Conservation (phyloP, 148 eudicot species). For the Rhododendron williamsianum region DNA sequence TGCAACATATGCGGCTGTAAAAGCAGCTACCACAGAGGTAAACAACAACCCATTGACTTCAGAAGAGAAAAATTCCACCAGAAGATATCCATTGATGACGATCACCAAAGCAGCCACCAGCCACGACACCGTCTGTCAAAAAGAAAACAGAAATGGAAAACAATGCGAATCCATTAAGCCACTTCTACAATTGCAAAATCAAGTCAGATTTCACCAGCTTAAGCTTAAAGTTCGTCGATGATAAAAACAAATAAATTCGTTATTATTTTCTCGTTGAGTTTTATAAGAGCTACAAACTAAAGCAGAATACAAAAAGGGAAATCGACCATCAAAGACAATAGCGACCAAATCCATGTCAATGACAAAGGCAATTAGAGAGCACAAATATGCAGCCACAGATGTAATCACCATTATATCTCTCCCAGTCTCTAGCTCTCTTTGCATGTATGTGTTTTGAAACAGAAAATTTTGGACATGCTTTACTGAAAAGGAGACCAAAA, state of each 20-base stretch:
- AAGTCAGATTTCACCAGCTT: not conserved
- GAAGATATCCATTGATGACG: constrained; percentile 56
- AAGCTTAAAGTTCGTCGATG: not conserved
- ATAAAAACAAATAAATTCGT: not conserved
- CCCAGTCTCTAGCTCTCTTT: not conserved
- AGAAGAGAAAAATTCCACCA: constrained; percentile 40
- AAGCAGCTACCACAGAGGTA: constrained; percentile 15
- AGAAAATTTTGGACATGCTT: not conserved
- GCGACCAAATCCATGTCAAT: not conserved
- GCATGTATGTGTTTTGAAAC: not conserved
- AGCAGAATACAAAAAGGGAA: not conserved
- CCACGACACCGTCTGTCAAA: constrained; percentile 40
- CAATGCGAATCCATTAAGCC: not conserved
- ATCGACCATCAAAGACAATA: not conserved
- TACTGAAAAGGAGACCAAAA: not conserved
- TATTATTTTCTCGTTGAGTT: not conserved
- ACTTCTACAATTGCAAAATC: not conserved
- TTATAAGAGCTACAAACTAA: not conserved
- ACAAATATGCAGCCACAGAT: not conserved
- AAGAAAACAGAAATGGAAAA: not conserved
- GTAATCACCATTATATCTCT: not conserved
- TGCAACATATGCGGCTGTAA: constrained; percentile 40
- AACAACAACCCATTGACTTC: constrained; percentile 39
- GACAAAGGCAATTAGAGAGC: not conserved
- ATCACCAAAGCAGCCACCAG: constrained; percentile 55